phyloP scores from a whole-genome alignment of 1,284 basidiomycete genomes.

The Rhodotorula sp. region DNA sequence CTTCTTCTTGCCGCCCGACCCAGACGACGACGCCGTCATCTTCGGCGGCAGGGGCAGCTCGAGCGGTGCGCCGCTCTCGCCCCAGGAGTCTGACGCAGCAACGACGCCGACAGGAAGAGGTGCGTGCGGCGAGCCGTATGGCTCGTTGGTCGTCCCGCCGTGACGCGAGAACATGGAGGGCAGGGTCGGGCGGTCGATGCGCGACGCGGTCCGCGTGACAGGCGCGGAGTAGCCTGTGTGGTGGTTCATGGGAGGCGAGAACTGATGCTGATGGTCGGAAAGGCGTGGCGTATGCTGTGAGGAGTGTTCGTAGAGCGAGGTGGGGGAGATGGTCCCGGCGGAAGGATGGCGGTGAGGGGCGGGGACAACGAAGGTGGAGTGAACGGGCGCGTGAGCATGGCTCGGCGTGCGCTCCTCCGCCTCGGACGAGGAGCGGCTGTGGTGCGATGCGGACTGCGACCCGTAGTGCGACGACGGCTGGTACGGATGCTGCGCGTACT shows the following conservation, averaged over 20 bases:
- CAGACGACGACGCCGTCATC: not conserved
- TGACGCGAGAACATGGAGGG: not conserved
- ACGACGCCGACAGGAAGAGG: not conserved
- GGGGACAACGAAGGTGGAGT: not conserved
- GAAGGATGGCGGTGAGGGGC: not conserved
- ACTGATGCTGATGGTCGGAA: not conserved
- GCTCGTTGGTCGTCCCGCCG: not conserved
- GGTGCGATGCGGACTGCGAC: not conserved
- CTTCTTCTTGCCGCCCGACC: not conserved
- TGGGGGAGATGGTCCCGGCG: slow-evolving; percentile 8
- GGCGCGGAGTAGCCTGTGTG: not conserved
- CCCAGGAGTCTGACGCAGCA: not conserved
- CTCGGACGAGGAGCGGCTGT: slow-evolving; percentile 5
- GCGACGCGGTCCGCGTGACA: not conserved
- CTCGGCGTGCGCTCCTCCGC: not conserved
- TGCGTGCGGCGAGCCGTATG: not conserved
- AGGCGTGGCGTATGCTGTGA: not conserved
- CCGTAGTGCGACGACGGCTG: not conserved
- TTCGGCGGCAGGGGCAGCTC: not conserved
- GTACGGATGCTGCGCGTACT: not conserved
- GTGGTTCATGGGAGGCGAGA: not conserved
- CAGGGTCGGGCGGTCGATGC: not conserved
- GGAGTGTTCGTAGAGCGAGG: slow-evolving; percentile 8
- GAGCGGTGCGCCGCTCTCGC: not conserved
- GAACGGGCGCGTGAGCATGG: not conserved